Evolutionary conservation across 225 moss, liverwort and hornwort species (phyloP), one percentile per base, ranked within the genome.

Genomic region (Bryum argenteum): DNA sequence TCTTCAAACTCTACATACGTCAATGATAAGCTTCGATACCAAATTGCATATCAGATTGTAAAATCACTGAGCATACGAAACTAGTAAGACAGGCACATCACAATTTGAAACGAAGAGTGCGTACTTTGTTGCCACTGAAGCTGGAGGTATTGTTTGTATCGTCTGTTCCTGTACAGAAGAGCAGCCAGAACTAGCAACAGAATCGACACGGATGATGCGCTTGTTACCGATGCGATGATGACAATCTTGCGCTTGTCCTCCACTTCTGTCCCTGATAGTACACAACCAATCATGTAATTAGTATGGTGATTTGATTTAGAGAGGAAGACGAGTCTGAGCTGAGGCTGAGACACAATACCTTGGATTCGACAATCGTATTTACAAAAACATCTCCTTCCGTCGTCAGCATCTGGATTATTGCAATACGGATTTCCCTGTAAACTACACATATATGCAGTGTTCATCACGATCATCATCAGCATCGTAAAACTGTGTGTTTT

Each of bases 121-220:
- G 74, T 70, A 79, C 79, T 75, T 58, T 75, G 58, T 38, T 75
- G 75, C 11, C 75, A 21, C 6, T 79, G 74, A 23, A 70, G 52
- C 53, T 70, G 37, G 58, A 15, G 74, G 23, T 75, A 70, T 21
- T 33, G 59, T 33, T 67, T 57, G 18, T 76, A 76, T 71, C 50
- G 56, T n/a, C 22, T 63, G 28, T 63, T 76, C 67, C 52, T 72
- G 8, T 72, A 0, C 8, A 54, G 8, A 1, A 76, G 33, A 23
- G 10, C 42, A 37, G 57, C 67, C 3, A 71, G 0, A 45, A 5
- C 18, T 3, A 56, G 11, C 47, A 65, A 0, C 0, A 80, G 28
- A 11, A 80, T 3, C 3, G 63, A 4, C 1, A 55, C 3, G 18
- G 67, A 80, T 11, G 48, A 11, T 42, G 16, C 37, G 44, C 63